Evolutionary conservation across 768 basidiomycete genomes (phyloP).

Genomic region (Hirschioporus abietinus): DNA sequence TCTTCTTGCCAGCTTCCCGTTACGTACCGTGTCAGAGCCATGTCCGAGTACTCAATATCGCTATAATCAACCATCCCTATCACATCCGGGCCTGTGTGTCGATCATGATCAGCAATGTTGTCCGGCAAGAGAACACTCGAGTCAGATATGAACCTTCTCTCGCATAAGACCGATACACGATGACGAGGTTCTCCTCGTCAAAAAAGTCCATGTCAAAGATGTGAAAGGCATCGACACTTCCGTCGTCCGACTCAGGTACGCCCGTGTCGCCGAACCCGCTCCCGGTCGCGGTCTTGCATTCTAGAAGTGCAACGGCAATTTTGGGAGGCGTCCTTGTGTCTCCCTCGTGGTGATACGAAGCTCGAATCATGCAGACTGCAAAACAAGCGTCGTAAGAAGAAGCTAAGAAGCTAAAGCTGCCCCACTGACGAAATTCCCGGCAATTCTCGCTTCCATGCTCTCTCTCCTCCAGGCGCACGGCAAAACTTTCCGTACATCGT

Average conservation of each 20-base stretch:
- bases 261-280: slow-evolving; percentile 16
- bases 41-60: slow-evolving; percentile 52
- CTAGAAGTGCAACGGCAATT: slow-evolving; percentile 44
- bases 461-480: background rate
- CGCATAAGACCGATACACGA: slow-evolving; percentile 52
- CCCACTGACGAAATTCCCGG: background rate
- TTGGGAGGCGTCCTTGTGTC: background rate
- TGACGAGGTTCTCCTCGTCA: slow-evolving; percentile 64
- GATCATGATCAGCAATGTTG: slow-evolving; percentile 32
- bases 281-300: slow-evolving; percentile 29
- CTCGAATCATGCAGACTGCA: slow-evolving; percentile 4
- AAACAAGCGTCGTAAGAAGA: background rate
- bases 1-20: slow-evolving; percentile 54
- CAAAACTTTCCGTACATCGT: background rate
- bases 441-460: background rate
- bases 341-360: background rate
- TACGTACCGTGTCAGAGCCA: slow-evolving; percentile 47
- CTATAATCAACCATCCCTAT: slow-evolving; percentile 49
- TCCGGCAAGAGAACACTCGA: slow-evolving; percentile 18
- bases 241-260: slow-evolving; percentile 32
- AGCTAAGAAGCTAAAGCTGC: background rate
- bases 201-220: slow-evolving; percentile 72
- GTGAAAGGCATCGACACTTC: slow-evolving; percentile 39
- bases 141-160: slow-evolving; percentile 40
- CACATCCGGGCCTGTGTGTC: slow-evolving; percentile 43